Evolutionary conservation across 2,329 filamentous ascomycete genomes (phyloP), one percentile per base, ranked within the genome.

Genomic region (Zasmidium angulare): DNA sequence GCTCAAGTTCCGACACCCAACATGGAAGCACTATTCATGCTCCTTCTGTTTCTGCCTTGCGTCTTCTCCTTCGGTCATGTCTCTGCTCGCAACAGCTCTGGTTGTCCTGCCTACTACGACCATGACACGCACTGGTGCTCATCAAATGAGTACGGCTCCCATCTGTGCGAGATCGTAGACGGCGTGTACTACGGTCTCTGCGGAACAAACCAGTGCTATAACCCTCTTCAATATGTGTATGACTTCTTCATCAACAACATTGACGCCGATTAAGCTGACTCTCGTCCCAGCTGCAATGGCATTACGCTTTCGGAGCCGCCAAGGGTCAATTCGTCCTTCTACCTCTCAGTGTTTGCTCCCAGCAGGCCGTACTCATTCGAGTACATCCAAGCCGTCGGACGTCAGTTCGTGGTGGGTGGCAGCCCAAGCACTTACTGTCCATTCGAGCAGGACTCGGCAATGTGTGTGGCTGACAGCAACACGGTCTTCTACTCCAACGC

Each of bases 401-500:
- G 26, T 4, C 31, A 54, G 17, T 36, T 58, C 17, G 21, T 14
- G 12, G 24, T 56, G 14, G 46, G 46, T 2, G 54, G 54, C 14
- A 21, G 23, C 17, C 49, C 26, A 20, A 20, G 6, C 26, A 46
- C 17, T 3, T 50, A 40, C 26, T 52, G 50, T 20, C 50, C 50
- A 19, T 20, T 36, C 29, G 17, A 50, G n/a, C 11, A 14, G 50
- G 24, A 21, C 26, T 2, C 14, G 10, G 31, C 31, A 3, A 12
- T 12, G 11, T 46, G 26, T 23, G 20, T 26, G 6, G 40, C 50
- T 9, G 31, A 21, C 26, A 24, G 12, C 6, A 46, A 24, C 26
- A 61, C 54, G 9, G 46, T 56, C 20, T 46, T 58, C 46, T 26
- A 50, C n/a, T 40, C 26, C 26, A 63, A 21, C 24, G 12, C 24